Conservation (phyloP, 192 early-diverging fungal species). For the Dispira simplex region DNA sequence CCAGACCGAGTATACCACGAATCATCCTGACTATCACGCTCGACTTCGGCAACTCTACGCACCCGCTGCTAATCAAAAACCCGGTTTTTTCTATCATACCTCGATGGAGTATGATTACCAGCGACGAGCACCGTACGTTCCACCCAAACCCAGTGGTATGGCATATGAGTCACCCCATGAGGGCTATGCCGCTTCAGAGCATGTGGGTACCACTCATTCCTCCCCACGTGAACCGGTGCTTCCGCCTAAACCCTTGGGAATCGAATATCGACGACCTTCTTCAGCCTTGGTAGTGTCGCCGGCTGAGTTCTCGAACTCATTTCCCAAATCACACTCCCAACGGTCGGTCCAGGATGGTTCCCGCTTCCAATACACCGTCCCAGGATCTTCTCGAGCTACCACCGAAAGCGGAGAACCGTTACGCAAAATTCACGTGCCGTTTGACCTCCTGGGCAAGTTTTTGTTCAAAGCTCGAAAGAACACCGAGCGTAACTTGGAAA, state of each 20-base stretch:
- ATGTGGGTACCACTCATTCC: not conserved
- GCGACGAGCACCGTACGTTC: not conserved
- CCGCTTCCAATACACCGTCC: no score
- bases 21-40: not conserved
- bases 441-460: constrained; percentile 49
- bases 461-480: constrained; percentile 50
- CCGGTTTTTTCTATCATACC: not conserved
- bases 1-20: not conserved
- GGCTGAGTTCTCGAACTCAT: constrained; percentile 14
- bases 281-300: constrained; percentile 5
- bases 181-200: not conserved
- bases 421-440: constrained; percentile 47
- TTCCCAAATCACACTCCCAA: constrained; percentile 2
- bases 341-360: not conserved
- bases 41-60: not conserved
- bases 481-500: constrained; percentile 69
- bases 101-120: constrained; percentile 5
- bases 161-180: not conserved
- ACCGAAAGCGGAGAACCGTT: constrained; percentile 38
- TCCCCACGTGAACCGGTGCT: not conserved
- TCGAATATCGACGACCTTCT: not conserved
- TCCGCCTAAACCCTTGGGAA: no score
- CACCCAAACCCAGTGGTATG: constrained; percentile 5
- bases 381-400: not conserved
- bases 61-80: not conserved